A percentile compares a stretch with the other conserved stretches of the same genome.
Evolutionary conservation across 768 basidiomycete genomes (phyloP).

Genomic region (Lyophyllum semitale): DNA sequence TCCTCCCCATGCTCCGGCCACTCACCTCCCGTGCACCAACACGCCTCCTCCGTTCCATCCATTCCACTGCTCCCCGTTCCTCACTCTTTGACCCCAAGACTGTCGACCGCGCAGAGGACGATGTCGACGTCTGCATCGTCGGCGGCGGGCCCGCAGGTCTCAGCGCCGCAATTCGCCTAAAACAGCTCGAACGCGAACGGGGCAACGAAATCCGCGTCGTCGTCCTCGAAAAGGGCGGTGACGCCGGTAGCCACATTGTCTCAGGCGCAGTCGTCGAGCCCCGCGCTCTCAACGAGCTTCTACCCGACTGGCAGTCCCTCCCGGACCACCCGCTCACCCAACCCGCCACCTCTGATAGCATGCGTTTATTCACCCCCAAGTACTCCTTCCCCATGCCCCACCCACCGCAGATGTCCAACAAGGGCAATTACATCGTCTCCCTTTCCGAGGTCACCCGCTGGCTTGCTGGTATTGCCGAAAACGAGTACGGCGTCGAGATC

Average conservation of each 20-base stretch:
- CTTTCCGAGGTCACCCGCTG: slow-evolving; percentile 88
- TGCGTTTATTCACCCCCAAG: slow-evolving; percentile 82
- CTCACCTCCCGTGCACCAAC: background rate
- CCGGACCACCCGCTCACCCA: slow-evolving; percentile 79
- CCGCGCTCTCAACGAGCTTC: slow-evolving; percentile 83
- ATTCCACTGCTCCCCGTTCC: slow-evolving; percentile 6
- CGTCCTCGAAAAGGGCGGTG: slow-evolving; percentile 91
- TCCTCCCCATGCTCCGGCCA: slow-evolving; percentile 15
- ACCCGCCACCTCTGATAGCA: slow-evolving; percentile 73
- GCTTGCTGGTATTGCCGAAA: slow-evolving; percentile 84
- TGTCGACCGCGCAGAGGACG: slow-evolving; percentile 86
- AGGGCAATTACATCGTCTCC: slow-evolving; percentile 90
- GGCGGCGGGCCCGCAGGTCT: slow-evolving; percentile 95
- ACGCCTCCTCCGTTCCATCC: slow-evolving; percentile 14
- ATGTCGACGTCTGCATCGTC: slow-evolving; percentile 96
- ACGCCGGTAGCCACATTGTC: slow-evolving; percentile 93
- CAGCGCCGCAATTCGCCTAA: slow-evolving; percentile 92
- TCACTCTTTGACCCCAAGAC: slow-evolving; percentile 50
- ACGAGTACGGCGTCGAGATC: slow-evolving; percentile 82
- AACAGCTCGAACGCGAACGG: slow-evolving; percentile 83
- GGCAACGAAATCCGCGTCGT: slow-evolving; percentile 87
- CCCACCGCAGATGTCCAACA: slow-evolving; percentile 96
- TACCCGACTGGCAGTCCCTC: slow-evolving; percentile 77
- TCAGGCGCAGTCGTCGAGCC: slow-evolving; percentile 97
- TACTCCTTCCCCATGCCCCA: slow-evolving; percentile 83